Base-by-base conservation (phyloP, 2,329 filamentous ascomycete species). In the Botrytis squamosa region DNA sequence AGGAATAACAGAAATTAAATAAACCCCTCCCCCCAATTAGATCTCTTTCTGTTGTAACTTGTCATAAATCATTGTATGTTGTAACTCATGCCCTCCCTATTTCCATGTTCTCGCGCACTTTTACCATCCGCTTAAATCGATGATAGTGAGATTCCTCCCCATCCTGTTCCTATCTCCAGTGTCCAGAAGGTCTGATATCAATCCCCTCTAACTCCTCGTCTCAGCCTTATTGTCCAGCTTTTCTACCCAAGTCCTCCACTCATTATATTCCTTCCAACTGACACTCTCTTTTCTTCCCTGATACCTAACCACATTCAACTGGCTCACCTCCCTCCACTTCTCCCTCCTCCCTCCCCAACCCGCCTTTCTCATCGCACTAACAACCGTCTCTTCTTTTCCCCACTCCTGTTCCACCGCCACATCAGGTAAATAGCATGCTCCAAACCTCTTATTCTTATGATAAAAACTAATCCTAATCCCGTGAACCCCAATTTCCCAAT, bases 401-500 rank as follows among this genome's bases (percentile, higher is more conserved):
- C 96, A 99, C 25, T 93, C 95, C 82, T 98, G 96, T 85, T 99
- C 96, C 1, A 88, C 85, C 16, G 95, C 92, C 9, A 99, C 94
- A 81, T 98, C 93, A 0, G 96, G 96, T 22, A 99, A 87, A 80
- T 98, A 99, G 0, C 96, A 98, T 0, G 94, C 89, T 25, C 94
- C 93, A 80, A 93, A 94, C 65, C 92, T 89, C 68, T 90, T 87
- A 25, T 90, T 90, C 77, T 90, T 87, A 78, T 93, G 86, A n/a
- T 86, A 86, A 83, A 99, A 98, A 68, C 89, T 91, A 77, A 99
- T 94, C 62, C 94, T 90, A 67, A 98, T 86, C 4, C 96, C 96
- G 82, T 99, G 96, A 3, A 86, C 89, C 75, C 95, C 96, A 29
- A 99, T 83, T 40, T 89, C 88, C 96, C 96, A 99, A 83, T 97